Evolutionary conservation across 192 early-diverging fungal species (phyloP).

Genomic region (Coemansia sp.): DNA sequence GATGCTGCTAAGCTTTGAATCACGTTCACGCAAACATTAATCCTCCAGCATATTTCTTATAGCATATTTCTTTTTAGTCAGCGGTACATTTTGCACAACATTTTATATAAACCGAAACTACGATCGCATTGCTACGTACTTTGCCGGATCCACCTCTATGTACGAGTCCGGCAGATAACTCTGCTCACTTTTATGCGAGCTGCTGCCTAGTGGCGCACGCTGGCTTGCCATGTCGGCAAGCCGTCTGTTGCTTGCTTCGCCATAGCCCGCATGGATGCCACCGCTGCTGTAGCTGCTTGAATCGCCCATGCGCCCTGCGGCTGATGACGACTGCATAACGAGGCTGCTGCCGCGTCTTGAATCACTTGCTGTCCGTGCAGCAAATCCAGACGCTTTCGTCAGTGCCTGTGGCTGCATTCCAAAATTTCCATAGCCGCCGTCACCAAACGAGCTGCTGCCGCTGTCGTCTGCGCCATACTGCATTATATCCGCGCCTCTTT

Average conservation of each 20-base stretch:
- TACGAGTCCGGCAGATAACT: conserved; percentile 6
- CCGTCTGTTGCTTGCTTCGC: no score
- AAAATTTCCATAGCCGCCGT: background rate
- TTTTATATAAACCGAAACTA: background rate
- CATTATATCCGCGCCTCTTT: background rate
- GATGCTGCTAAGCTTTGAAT: conserved; percentile 47
- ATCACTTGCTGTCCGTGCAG: background rate
- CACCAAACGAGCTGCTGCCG: conserved; percentile 1
- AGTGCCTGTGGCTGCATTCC: background rate
- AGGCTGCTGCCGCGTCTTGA: no score
- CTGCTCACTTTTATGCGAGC: no score
- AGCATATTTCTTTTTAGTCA: background rate
- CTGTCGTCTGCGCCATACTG: conserved; percentile 3
- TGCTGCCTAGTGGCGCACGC: no score
- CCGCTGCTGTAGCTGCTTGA: no score
- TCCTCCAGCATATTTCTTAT: background rate
- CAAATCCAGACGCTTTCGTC: conserved; percentile 4
- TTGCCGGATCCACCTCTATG: conserved; percentile 30
- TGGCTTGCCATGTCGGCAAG: no score
- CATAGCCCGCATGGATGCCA: no score
- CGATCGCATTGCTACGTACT: conserved; percentile 28
- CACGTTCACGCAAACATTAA: conserved; percentile 1
- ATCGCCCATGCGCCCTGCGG: no score
- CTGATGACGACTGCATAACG: no score
- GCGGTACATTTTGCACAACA: no score